Conservation (phyloP, 345 rosid species). For the Angophora floribunda region DNA sequence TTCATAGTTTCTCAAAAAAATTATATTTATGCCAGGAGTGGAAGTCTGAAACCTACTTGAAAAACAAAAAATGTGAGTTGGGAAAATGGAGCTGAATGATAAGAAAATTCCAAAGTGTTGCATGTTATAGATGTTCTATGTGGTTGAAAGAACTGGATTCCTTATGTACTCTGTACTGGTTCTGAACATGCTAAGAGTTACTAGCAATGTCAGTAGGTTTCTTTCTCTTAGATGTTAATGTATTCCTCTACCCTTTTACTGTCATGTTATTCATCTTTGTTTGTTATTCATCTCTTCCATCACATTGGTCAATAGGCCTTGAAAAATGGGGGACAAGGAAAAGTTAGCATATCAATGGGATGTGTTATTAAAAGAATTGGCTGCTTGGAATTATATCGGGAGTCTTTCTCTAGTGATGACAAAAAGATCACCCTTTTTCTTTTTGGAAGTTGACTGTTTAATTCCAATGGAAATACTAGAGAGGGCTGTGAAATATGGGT, state of each 20-base stretch:
- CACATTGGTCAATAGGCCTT: background rate
- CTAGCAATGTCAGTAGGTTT: background rate
- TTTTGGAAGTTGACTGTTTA: background rate
- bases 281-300: background rate
- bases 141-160: background rate
- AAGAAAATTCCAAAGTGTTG: background rate
- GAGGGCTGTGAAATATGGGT: conserved; percentile 4
- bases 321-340: background rate
- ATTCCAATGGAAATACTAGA: background rate
- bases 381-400: background rate
- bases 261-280: background rate
- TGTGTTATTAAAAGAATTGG: background rate
- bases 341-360: background rate
- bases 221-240: background rate
- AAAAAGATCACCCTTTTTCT: background rate
- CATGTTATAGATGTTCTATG: background rate
- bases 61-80: background rate
- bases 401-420: background rate
- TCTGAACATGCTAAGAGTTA: background rate
- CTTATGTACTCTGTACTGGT: background rate
- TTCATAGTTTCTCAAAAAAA: background rate
- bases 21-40: background rate
- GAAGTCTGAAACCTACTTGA: background rate
- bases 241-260: background rate
- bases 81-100: background rate